Conservation (phyloP, 1,284 basidiomycete genomes). For the Cystobasidium sp. region DNA sequence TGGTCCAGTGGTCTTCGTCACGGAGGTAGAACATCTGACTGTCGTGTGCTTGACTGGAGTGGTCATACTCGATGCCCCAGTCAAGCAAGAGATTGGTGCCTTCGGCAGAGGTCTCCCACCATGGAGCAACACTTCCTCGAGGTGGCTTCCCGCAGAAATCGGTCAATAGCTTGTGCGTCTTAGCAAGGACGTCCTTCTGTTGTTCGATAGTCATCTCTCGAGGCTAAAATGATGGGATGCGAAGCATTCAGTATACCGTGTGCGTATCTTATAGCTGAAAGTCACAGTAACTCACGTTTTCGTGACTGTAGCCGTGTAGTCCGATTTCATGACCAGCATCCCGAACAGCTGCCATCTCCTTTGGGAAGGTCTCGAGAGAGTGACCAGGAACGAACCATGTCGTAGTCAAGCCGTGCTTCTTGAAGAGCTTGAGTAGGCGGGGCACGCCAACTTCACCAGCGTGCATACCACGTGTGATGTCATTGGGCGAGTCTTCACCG, state of each 20-base stretch:
- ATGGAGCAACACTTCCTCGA: constrained; percentile 71
- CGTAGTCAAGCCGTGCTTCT: constrained; percentile 71
- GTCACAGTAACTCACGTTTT: constrained; percentile 59
- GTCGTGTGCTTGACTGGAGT: constrained; percentile 65
- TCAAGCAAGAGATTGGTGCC: constrained; percentile 70
- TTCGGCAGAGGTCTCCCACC: constrained; percentile 78
- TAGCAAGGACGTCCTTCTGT: constrained; percentile 72
- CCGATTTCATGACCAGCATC: constrained; percentile 74
- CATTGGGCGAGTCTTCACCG: constrained; percentile 68
- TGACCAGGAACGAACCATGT: constrained; percentile 73
- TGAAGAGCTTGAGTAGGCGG: constrained; percentile 71
- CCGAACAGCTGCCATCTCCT: constrained; percentile 68
- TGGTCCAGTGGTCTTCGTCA: constrained; percentile 72
- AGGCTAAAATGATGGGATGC: constrained; percentile 55
- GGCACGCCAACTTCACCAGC: constrained; percentile 74
- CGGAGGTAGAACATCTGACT: constrained; percentile 73
- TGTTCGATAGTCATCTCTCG: constrained; percentile 67
- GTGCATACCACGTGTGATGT: constrained; percentile 71
- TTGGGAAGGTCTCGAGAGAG: constrained; percentile 71
- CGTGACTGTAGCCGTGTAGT: constrained; percentile 75
- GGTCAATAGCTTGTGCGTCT: constrained; percentile 70
- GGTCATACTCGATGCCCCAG: constrained; percentile 76
- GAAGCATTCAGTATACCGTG: neutral
- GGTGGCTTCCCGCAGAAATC: constrained; percentile 71
- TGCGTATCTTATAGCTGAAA: neutral